Evolutionary conservation across 371 early-diverging fungal species (phyloP).

Genomic region (Zychaea mexicana): DNA sequence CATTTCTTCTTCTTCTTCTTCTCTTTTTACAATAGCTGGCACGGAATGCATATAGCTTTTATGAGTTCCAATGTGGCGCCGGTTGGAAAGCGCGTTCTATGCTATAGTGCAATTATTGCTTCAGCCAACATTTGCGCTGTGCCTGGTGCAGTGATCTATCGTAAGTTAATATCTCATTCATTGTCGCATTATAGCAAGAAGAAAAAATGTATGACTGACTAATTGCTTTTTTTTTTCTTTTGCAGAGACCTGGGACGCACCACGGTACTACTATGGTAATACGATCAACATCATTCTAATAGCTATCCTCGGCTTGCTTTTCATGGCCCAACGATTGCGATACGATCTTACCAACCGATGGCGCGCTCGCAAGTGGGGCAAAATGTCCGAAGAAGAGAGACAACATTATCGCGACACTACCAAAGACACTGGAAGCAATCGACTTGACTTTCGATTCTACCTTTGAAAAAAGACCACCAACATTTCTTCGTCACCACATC

Average conservation of each 20-base stretch:
- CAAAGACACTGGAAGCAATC: constrained; percentile 32
- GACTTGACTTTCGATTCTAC: constrained; percentile 40
- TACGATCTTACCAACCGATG: constrained; percentile 32
- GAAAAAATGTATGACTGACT: too few relatives aligned
- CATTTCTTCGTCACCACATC: not conserved
- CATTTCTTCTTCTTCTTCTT: too few relatives aligned
- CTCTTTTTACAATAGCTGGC: too few relatives aligned
- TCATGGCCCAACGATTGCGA: constrained; percentile 23
- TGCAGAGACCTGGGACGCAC: constrained; percentile 36
- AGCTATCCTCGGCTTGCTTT: constrained; percentile 13
- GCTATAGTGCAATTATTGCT: constrained; percentile 42
- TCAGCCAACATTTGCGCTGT: constrained; percentile 40
- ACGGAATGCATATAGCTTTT: constrained; percentile 52
- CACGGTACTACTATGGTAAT: constrained; percentile 39
- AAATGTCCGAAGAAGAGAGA: constrained; percentile 30
- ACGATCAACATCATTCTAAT: constrained; percentile 37
- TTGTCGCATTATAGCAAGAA: not conserved
- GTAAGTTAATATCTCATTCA: constrained; percentile 6
- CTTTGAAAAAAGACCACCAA: constrained; percentile 13
- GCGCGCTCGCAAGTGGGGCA: constrained; percentile 31
- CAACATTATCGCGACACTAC: constrained; percentile 29
- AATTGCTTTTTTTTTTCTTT: not conserved
- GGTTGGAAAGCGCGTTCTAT: constrained; percentile 51
- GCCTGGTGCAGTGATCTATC: constrained; percentile 21
- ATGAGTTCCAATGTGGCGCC: constrained; percentile 51